A percentile compares a stretch with the other conserved stretches of the same genome.
Evolutionary conservation across 495 filamentous ascomycete species (phyloP).

Genomic region (Saxophila tyrrhenica): DNA sequence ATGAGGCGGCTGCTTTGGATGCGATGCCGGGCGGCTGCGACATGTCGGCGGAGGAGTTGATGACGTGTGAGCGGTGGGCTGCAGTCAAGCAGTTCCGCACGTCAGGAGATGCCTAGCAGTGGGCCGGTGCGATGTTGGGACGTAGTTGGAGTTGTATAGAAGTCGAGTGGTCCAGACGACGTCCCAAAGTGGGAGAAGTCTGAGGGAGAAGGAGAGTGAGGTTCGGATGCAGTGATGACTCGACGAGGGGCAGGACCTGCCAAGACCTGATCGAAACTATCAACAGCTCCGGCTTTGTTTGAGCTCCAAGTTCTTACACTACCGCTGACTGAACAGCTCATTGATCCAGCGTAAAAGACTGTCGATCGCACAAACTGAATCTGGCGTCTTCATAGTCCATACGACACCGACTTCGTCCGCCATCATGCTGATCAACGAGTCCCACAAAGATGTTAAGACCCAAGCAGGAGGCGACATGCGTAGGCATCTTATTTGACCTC

Average conservation of each 20-base stretch:
- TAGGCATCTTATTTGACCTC: slow-evolving; percentile 27
- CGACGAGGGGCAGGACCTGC: background rate
- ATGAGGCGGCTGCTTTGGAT: slow-evolving; percentile 13
- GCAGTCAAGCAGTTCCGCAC: slow-evolving; percentile 1
- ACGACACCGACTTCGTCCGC: too few species aligned
- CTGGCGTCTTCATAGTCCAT: too few species aligned
- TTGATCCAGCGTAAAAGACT: too few species aligned
- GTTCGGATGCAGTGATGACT: background rate
- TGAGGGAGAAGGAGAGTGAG: background rate
- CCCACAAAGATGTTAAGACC: slow-evolving; percentile 54
- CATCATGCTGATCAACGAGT: slow-evolving; percentile 60
- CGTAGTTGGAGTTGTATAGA: background rate
- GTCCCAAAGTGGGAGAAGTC: background rate
- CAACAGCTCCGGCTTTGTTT: too few species aligned
- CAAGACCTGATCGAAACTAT: too few species aligned
- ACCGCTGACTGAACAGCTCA: background rate
- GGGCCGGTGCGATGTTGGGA: background rate
- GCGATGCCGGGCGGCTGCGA: slow-evolving; percentile 14
- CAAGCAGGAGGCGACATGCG: slow-evolving; percentile 54
- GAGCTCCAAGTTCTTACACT: background rate
- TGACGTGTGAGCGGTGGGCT: slow-evolving; percentile 9
- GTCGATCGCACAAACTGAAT: too few species aligned
- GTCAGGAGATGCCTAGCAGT: slow-evolving; percentile 7
- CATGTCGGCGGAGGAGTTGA: slow-evolving; percentile 3
- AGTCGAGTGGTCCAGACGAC: background rate